phyloP scores from a whole-genome alignment of 2,329 filamentous ascomycete genomes.

The Cordyceps cateniannulata region DNA sequence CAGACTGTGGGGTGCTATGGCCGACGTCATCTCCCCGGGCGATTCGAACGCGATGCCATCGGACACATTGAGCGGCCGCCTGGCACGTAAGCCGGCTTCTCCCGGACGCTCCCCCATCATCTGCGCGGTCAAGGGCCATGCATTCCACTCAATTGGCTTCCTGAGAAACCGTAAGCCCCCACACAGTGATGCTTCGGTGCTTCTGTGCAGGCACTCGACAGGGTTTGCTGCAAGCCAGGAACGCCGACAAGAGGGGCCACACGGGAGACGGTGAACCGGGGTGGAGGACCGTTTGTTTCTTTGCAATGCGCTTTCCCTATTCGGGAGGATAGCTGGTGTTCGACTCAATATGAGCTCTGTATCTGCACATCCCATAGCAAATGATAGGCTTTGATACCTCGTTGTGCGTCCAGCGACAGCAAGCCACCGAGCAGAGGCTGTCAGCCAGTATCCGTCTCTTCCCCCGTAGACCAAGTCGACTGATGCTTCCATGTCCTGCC shows the following conservation, averaged over 20 bases:
- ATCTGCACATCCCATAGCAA: constrained; percentile 4
- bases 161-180: too few relatives aligned
- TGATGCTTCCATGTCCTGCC: neutral
- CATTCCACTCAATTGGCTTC: neutral
- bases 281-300: constrained; percentile 1
- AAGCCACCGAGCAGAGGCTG: neutral
- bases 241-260: constrained; percentile 3
- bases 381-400: constrained; percentile 1
- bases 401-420: neutral
- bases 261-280: neutral
- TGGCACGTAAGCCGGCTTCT: neutral
- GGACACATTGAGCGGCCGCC: neutral
- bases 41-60: neutral
- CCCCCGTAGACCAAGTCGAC: neutral
- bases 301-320: constrained; percentile 12
- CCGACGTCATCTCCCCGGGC: neutral
- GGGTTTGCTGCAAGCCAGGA: neutral
- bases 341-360: constrained; percentile 1
- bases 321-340: neutral
- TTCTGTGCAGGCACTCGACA: neutral
- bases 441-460: neutral
- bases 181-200: neutral
- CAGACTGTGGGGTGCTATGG: constrained; percentile 13
- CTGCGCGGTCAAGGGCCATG: neutral
- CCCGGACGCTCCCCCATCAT: neutral